phyloP scores from a whole-genome alignment of 2,329 filamentous ascomycete genomes.

The Xylariaceae sp. region DNA sequence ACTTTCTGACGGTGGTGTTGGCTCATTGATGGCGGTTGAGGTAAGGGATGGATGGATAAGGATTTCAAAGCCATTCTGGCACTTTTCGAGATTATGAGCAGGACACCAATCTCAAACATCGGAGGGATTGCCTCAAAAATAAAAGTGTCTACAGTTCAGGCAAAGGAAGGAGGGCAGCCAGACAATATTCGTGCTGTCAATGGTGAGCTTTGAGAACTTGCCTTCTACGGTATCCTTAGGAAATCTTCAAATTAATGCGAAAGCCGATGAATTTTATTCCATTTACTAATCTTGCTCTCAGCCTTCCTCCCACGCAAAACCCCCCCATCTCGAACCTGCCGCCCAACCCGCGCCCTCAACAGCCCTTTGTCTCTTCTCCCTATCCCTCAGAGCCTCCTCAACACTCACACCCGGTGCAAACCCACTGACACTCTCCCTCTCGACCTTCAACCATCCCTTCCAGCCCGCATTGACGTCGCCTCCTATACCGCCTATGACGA shows the following conservation, averaged over 20 bases:
- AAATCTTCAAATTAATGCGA: not conserved
- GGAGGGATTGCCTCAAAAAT: too few relatives aligned
- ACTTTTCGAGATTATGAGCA: too few relatives aligned
- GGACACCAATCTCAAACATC: too few relatives aligned
- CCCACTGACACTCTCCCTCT: constrained; percentile 38
- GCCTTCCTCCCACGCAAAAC: constrained; percentile 38
- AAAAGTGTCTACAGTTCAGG: too few relatives aligned
- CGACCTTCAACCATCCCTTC: constrained; percentile 52
- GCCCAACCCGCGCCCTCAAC: constrained; percentile 45
- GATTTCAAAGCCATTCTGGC: too few relatives aligned
- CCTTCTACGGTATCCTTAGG: too few relatives aligned
- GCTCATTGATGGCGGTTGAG: too few relatives aligned
- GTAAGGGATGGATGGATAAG: too few relatives aligned
- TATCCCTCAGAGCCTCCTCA: constrained; percentile 43
- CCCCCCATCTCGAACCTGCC: constrained; percentile 47
- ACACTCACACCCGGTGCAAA: constrained; percentile 39
- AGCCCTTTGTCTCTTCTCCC: constrained; percentile 35
- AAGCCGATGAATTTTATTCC: not conserved
- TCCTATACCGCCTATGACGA: constrained; percentile 45
- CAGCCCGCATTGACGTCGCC: constrained; percentile 37
- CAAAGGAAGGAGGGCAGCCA: too few relatives aligned
- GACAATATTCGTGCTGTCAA: too few relatives aligned
- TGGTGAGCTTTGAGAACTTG: too few relatives aligned
- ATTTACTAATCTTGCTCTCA: not conserved
- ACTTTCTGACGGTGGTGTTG: too few relatives aligned